Evolutionary conservation across 148 eudicot genomes (phyloP).

Genomic region (Amaranthus palmeri): DNA sequence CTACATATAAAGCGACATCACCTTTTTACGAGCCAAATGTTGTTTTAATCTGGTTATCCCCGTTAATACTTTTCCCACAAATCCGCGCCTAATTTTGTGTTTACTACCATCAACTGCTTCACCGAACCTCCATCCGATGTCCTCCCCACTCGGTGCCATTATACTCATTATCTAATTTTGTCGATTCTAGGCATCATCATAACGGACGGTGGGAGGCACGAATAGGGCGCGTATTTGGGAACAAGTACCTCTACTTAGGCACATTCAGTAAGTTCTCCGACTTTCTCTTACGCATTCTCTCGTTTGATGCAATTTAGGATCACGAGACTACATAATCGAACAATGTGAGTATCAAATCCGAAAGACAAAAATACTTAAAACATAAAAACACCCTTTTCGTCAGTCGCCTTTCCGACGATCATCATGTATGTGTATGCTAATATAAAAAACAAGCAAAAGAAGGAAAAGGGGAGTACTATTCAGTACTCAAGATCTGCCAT

Average conservation of each 20-base stretch:
- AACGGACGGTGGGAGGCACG: constrained; percentile 78
- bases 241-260: constrained; percentile 65
- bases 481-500: constrained; percentile 28
- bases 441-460: constrained; percentile 1
- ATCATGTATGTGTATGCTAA: constrained; percentile 23
- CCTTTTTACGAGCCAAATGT: no score
- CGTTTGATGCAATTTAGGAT: constrained; percentile 12
- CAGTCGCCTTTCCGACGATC: constrained; percentile 20
- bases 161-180: not conserved
- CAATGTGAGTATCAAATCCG: constrained; percentile 21
- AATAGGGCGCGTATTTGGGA: constrained; percentile 61
- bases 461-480: not conserved
- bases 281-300: not conserved
- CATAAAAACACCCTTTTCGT: constrained; percentile 26
- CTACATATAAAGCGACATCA: no score
- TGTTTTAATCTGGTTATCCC: no score
- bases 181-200: constrained; percentile 68
- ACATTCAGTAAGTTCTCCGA: constrained; percentile 46
- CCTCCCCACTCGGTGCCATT: no score
- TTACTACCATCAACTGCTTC: no score
- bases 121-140: no score
- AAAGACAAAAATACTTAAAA: constrained; percentile 33
- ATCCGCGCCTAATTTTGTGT: no score
- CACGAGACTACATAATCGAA: constrained; percentile 9
- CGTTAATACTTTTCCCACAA: no score